Evolutionary conservation across 2,329 filamentous ascomycete species (phyloP).

Genomic region (Huntiella decipiens): DNA sequence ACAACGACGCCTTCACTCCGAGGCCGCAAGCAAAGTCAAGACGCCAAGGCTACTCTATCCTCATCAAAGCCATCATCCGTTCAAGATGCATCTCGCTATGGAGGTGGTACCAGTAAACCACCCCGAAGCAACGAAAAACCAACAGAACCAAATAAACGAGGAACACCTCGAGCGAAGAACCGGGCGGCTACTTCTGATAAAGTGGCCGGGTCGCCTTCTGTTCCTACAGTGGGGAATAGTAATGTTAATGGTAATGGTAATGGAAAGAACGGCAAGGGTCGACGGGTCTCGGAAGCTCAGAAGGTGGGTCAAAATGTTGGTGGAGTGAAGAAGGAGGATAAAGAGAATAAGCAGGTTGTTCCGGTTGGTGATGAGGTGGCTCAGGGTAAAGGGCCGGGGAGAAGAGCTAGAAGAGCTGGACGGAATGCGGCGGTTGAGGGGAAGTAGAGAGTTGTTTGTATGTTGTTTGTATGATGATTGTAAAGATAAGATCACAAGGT

Average conservation of each 20-base stretch:
- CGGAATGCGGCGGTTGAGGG: too few relatives aligned
- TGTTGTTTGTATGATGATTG: too few relatives aligned
- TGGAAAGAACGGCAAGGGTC: too few relatives aligned
- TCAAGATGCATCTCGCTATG: neutral
- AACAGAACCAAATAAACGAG: neutral
- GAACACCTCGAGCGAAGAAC: neutral
- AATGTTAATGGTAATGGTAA: too few relatives aligned
- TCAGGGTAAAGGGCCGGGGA: neutral
- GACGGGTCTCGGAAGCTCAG: too few relatives aligned
- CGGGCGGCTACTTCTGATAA: neutral
- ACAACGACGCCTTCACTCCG: neutral
- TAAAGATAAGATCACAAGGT: too few relatives aligned
- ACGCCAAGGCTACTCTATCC: neutral
- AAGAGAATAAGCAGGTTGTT: neutral
- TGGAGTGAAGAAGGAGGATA: neutral
- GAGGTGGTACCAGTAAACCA: too few relatives aligned
- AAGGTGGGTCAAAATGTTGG: neutral
- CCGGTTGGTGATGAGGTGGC: neutral
- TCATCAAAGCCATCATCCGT: neutral
- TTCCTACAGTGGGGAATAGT: neutral
- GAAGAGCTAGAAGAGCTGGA: too few relatives aligned
- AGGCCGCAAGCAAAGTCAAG: neutral
- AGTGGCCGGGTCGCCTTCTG: neutral
- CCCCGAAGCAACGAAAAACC: neutral
- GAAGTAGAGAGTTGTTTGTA: too few relatives aligned